Conservation (phyloP, 2,329 filamentous ascomycete species). For the Chrysoporthe austroafricana region DNA sequence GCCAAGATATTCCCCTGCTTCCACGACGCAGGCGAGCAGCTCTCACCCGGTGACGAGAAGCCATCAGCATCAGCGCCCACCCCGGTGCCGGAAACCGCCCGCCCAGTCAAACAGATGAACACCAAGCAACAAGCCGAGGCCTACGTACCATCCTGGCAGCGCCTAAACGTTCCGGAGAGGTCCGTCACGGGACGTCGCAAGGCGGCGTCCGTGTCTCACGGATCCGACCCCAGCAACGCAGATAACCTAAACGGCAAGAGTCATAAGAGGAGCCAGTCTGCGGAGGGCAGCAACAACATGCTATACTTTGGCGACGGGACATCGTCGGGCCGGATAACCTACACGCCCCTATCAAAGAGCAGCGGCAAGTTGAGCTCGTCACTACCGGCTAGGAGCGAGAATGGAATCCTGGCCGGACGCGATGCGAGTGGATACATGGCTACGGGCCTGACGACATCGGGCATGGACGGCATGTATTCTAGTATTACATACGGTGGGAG, state of each 20-base stretch:
- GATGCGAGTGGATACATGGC: slow-evolving; percentile 30
- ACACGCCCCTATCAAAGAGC: neutral
- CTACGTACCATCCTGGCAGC: slow-evolving; percentile 13
- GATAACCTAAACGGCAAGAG: neutral
- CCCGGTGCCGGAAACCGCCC: neutral
- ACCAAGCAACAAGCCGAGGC: slow-evolving; percentile 14
- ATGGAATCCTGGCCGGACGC: slow-evolving; percentile 19
- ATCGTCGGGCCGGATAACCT: slow-evolving; percentile 32
- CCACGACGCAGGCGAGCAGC: slow-evolving; percentile 4
- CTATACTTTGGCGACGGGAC: slow-evolving; percentile 40
- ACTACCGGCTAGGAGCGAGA: neutral
- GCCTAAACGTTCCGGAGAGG: neutral
- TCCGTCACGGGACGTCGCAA: slow-evolving; percentile 23
- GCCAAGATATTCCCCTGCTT: slow-evolving; percentile 6
- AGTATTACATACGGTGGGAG: slow-evolving; percentile 30
- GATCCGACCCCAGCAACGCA: neutral
- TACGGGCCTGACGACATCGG: slow-evolving; percentile 22
- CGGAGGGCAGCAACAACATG: slow-evolving; percentile 32
- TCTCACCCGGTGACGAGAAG: neutral
- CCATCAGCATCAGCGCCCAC: neutral
- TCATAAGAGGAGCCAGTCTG: slow-evolving; percentile 6
- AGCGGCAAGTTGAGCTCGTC: neutral
- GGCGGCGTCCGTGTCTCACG: slow-evolving; percentile 17
- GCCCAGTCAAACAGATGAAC: neutral
- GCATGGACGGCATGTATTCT: slow-evolving; percentile 26